Percentiles rank a stretch among this genome's conserved stretches.
Evolutionary conservation across 1,284 basidiomycete genomes (phyloP).

Genomic region (Ustilago loliicola): DNA sequence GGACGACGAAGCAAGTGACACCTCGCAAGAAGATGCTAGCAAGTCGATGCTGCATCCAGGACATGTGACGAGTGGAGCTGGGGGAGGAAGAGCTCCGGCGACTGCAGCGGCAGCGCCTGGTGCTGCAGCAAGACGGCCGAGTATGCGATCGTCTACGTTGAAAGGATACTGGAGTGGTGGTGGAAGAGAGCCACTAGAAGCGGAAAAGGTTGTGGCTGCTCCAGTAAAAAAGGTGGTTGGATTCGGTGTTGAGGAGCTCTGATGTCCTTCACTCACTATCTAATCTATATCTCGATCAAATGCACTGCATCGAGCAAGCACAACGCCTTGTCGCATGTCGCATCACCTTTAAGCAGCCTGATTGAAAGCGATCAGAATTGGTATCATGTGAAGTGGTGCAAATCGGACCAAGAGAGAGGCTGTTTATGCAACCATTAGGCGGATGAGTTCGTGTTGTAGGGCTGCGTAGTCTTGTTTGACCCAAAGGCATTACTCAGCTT

Average conservation of each 20-base stretch:
- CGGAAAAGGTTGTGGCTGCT: constrained; percentile 29
- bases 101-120: constrained; percentile 1
- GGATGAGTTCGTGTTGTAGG: background rate
- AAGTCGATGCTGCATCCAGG: constrained; percentile 24
- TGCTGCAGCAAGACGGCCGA: constrained; percentile 11
- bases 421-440: background rate
- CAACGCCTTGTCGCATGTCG: background rate
- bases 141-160: constrained; percentile 42
- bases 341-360: background rate
- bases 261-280: background rate
- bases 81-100: background rate
- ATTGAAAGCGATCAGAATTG: background rate
- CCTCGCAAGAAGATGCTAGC: constrained; percentile 26
- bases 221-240: constrained; percentile 39
- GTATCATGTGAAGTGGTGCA: background rate
- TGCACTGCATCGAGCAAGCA: background rate
- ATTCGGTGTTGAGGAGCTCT: constrained; percentile 36
- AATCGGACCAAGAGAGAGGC: background rate
- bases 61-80: constrained; percentile 2
- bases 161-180: constrained; percentile 38
- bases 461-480: background rate
- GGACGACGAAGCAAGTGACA: constrained; percentile 51
- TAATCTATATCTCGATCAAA: no score
- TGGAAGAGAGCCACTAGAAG: constrained; percentile 15
- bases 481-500: constrained; percentile 12